Conservation (phyloP, 768 basidiomycete species). For the Kwoniella sp. region DNA sequence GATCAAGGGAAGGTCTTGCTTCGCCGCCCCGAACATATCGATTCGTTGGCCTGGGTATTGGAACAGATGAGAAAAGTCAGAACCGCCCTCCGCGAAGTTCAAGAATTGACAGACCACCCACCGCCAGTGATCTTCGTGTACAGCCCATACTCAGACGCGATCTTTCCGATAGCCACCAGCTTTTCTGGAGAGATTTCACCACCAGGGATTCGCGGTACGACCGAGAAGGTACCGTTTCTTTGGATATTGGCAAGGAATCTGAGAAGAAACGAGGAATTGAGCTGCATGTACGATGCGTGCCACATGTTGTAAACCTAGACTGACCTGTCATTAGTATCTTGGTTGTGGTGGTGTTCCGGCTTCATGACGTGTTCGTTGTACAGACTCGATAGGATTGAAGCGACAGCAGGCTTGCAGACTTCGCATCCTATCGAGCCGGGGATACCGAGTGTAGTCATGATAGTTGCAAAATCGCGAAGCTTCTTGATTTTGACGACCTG, state of each 20-base stretch:
- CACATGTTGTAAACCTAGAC: not conserved
- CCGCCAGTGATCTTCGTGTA: constrained; percentile 67
- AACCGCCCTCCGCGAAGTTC: not conserved
- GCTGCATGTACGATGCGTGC: not conserved
- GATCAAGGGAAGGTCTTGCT: constrained; percentile 70
- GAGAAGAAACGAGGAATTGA: not conserved
- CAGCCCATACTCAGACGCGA: constrained; percentile 68
- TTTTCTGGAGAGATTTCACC: constrained; percentile 73
- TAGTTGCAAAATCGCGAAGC: constrained; percentile 63
- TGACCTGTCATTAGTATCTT: constrained; percentile 68
- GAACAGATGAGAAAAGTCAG: not conserved
- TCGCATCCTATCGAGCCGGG: constrained; percentile 68
- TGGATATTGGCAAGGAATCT: constrained; percentile 72
- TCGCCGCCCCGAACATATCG: constrained; percentile 71
- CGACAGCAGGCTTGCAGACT: constrained; percentile 71
- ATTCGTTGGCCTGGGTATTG: constrained; percentile 61
- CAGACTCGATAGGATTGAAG: constrained; percentile 61
- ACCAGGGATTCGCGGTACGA: constrained; percentile 71
- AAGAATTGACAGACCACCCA: not conserved
- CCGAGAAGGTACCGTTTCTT: constrained; percentile 67
- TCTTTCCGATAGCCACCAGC: constrained; percentile 66
- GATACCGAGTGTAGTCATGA: constrained; percentile 63
- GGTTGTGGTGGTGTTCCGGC: constrained; percentile 67
- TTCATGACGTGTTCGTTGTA: constrained; percentile 71
- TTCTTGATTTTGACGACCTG: constrained; percentile 68